Conservation (phyloP, 2,329 filamentous ascomycete species). For the Chaetothyriales sp. region DNA sequence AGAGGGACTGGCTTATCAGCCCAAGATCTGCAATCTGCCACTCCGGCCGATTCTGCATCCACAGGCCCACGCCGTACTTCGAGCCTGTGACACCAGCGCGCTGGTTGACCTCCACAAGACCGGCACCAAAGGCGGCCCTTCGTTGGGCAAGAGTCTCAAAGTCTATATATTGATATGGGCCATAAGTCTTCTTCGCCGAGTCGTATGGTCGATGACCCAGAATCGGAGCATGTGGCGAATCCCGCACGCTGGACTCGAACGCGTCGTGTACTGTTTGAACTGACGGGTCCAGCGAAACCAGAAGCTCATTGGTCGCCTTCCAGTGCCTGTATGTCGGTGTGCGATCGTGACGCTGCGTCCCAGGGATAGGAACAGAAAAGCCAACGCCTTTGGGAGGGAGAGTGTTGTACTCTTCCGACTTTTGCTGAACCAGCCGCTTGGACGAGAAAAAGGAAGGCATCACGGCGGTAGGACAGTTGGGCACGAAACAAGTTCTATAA, state of each 20-base stretch:
- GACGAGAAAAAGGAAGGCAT: slow-evolving; percentile 27
- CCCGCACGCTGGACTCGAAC: slow-evolving; percentile 50
- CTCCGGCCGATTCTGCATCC: slow-evolving; percentile 77
- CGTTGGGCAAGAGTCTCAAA: slow-evolving; percentile 68
- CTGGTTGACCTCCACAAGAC: slow-evolving; percentile 69
- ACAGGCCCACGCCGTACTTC: slow-evolving; percentile 65
- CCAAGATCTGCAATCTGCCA: slow-evolving; percentile 85
- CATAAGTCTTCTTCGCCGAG: slow-evolving; percentile 55
- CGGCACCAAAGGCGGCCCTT: slow-evolving; percentile 72
- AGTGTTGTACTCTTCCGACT: slow-evolving; percentile 39
- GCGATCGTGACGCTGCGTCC: slow-evolving; percentile 58
- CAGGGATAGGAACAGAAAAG: slow-evolving; percentile 65
- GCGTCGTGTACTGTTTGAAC: slow-evolving; percentile 61
- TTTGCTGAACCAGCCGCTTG: slow-evolving; percentile 24
- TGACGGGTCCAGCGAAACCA: slow-evolving; percentile 58
- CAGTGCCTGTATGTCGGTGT: slow-evolving; percentile 72
- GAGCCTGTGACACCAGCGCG: slow-evolving; percentile 51
- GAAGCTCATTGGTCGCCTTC: slow-evolving; percentile 57
- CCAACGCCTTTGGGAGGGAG: slow-evolving; percentile 61
- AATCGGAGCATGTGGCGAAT: slow-evolving; percentile 39
- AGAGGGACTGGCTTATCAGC: slow-evolving; percentile 75
- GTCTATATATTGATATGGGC: slow-evolving; percentile 68
- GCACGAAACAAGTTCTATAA: neutral
- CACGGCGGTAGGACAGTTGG: neutral
- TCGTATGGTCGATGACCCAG: slow-evolving; percentile 74